These are phyloP conservation scores for Mycena indigotica DNA, from an alignment of 768 basidiomycete genomes.

Conservation along the genomic window DNA sequence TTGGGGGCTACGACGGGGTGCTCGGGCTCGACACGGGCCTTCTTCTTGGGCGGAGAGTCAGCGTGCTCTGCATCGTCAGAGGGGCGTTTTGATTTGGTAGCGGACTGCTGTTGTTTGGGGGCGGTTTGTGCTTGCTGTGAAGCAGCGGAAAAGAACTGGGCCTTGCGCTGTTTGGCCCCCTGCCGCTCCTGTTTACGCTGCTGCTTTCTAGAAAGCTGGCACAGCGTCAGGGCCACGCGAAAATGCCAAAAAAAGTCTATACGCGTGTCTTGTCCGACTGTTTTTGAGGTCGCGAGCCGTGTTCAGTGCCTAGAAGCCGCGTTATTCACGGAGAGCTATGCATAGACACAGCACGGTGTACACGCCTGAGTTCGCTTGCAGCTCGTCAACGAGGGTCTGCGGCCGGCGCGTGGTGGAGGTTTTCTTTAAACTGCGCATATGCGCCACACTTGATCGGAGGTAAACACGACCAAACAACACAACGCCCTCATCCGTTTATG, in stretches of 20 bases:
- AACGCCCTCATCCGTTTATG: conserved; percentile 14
- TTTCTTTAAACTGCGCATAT: conserved; percentile 28
- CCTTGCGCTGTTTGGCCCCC: conserved; percentile 63
- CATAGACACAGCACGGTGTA: not conserved
- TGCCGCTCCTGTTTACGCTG: conserved; percentile 63
- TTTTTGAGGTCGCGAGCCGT: conserved; percentile 19
- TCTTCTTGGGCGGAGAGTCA: conserved; percentile 56
- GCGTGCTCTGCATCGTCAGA: conserved; percentile 45
- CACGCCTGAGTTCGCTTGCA: conserved; percentile 27
- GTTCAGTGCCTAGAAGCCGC: conserved; percentile 21
- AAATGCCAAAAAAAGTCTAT: not conserved
- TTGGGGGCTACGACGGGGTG: not conserved
- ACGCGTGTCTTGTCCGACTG: conserved; percentile 25
- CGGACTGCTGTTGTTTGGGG: not conserved
- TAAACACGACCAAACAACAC: conserved; percentile 3
- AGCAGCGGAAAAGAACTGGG: conserved; percentile 51
- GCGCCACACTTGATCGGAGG: not conserved
- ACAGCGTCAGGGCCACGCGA: not conserved
- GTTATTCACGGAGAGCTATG: not conserved
- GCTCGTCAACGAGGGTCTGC: conserved; percentile 34
- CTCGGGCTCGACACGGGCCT: conserved; percentile 32
- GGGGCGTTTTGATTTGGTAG: conserved; percentile 35
- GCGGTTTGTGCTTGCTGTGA: not conserved
- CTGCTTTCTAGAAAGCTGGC: conserved; percentile 55
- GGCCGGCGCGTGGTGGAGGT: conserved; percentile 44